Evolutionary conservation across 169 alveolate genomes (phyloP), one percentile per base, ranked within the genome.

Genomic region (Ichthyophthirius multifiliis): DNA sequence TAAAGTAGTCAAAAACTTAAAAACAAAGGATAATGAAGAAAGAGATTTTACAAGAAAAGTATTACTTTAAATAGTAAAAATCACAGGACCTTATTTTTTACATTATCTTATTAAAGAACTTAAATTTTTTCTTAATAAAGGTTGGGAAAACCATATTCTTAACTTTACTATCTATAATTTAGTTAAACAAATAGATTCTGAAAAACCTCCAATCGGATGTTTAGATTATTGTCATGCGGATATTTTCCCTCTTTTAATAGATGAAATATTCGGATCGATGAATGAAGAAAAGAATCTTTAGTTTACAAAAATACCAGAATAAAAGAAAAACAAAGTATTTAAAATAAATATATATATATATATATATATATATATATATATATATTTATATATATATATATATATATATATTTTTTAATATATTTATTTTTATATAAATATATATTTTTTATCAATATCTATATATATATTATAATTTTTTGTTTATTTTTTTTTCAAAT

Each of bases 31-130:
- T 5, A 35, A 67, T 23, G 77, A 67, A 9, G 77, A 34, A 20
- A 30, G 77, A 35, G 45, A 39, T 16, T 39, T 34, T 23, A 67
- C 55, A 7, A 41, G 77, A 35, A 67, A 37, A 37, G 77, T 67
- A 12, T 37, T 67, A 2, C 41, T 35, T n/a, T 47, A 67, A 39
- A 35, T 67, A 4, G 62, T 23, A 13, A 67, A 23, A 39, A 67
- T 67, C 35, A 37, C 63, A 18, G 77, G 77, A 6, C 77, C 77
- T 15, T 67, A 67, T 37, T 67, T 67, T n/a, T 39, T 67, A 41
- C 77, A 67, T 39, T 67, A 34, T 23, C 35, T 67, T 20, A 32
- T 67, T 0, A 67, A 67, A n/a, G 77, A 67, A 41, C 30, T 67
- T 9, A 67, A 67, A 18, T 67, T 37, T 44, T 67, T 34, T 62